Conservation (phyloP, 1,284 basidiomycete species). For the Thecaphora thlaspeos region DNA sequence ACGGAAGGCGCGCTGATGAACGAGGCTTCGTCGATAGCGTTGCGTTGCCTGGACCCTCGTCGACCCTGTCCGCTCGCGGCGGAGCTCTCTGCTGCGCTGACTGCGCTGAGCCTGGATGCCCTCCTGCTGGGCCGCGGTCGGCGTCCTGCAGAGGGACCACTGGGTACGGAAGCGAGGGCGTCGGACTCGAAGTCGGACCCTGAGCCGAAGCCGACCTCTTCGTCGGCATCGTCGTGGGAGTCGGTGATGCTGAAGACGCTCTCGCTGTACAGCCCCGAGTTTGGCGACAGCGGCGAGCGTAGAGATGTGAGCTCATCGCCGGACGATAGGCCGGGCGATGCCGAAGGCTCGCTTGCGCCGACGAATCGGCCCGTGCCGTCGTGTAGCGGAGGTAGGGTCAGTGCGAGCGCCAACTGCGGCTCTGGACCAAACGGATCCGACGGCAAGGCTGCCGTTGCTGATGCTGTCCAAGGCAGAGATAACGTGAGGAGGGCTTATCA, state of each 20-base stretch:
- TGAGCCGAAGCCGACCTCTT: slow-evolving; percentile 33
- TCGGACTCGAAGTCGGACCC: slow-evolving; percentile 37
- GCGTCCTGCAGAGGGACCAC: slow-evolving; percentile 13
- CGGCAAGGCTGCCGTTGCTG: background rate
- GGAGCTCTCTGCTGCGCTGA: background rate
- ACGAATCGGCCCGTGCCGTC: slow-evolving; percentile 32
- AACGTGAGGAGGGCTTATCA: no score
- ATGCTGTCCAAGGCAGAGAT: background rate
- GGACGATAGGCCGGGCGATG: background rate
- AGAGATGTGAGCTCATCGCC: slow-evolving; percentile 2
- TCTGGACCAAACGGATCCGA: slow-evolving; percentile 7
- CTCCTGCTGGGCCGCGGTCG: slow-evolving; percentile 6
- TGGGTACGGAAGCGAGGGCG: slow-evolving; percentile 15
- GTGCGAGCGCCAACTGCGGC: slow-evolving; percentile 2
- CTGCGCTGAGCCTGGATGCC: slow-evolving; percentile 14
- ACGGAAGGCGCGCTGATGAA: no score
- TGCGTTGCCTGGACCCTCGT: no score
- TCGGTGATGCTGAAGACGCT: slow-evolving; percentile 26
- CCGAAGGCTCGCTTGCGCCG: slow-evolving; percentile 8
- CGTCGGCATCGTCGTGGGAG: slow-evolving; percentile 28
- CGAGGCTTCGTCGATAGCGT: no score
- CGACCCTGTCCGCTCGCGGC: no score
- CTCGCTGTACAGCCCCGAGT: slow-evolving; percentile 20
- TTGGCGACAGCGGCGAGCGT: slow-evolving; percentile 3
- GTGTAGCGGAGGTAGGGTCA: slow-evolving; percentile 25